A percentile compares a stretch with the other conserved stretches of the same genome.
Evolutionary conservation across 2,329 filamentous ascomycete genomes (phyloP).

Genomic region (Botryotinia convoluta): DNA sequence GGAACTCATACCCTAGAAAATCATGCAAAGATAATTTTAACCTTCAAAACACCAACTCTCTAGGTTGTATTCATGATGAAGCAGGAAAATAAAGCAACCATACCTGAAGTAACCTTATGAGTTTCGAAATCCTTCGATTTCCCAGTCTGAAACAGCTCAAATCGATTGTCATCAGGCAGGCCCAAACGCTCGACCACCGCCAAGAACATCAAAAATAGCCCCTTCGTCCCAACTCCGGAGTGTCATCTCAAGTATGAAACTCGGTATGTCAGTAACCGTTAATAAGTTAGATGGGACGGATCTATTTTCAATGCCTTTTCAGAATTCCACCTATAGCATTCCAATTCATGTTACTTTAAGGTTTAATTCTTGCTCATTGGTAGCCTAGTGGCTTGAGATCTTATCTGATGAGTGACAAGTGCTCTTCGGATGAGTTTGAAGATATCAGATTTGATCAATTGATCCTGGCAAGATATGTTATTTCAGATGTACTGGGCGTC

Average conservation of each 20-base stretch:
- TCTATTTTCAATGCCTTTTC: neutral
- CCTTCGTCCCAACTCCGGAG: neutral
- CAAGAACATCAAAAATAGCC: neutral
- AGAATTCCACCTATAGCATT: neutral
- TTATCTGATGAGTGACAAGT: slow-evolving; percentile 1
- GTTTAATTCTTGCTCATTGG: neutral
- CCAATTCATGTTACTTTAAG: neutral
- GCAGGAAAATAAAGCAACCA: neutral
- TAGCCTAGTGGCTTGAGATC: neutral
- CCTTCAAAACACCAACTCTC: neutral
- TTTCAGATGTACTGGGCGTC: neutral
- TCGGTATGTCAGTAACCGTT: neutral
- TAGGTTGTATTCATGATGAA: neutral
- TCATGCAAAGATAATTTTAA: neutral
- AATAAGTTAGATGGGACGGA: neutral
- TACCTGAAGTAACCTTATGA: neutral
- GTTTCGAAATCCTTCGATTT: slow-evolving; percentile 9
- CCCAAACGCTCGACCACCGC: neutral
- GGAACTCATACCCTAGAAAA: neutral
- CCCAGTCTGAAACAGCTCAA: neutral
- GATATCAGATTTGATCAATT: neutral
- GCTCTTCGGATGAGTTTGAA: neutral
- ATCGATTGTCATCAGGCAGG: neutral
- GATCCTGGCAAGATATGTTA: neutral
- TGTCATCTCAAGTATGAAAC: slow-evolving; percentile 18